phyloP scores from a whole-genome alignment of 331 rosid species.

The Quercus tomentella region DNA sequence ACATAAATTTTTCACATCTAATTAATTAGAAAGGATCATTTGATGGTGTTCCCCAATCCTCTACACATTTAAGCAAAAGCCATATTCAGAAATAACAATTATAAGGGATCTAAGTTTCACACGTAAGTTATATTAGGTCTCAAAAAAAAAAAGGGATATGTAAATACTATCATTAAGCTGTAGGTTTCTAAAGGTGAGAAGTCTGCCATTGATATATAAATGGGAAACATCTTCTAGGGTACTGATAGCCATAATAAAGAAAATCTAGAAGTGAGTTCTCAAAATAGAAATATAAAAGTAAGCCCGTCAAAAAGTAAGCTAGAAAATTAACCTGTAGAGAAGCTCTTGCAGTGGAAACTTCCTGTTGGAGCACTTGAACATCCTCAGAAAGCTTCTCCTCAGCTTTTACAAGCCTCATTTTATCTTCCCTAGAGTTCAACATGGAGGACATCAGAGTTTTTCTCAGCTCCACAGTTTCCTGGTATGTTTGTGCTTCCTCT shows the following conservation, averaged over 20 bases:
- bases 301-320: not conserved
- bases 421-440: slow-evolving; percentile 64
- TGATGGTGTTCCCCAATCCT: not conserved
- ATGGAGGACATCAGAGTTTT: slow-evolving; percentile 53
- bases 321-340: slow-evolving; percentile 61
- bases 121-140: slow-evolving; percentile 4
- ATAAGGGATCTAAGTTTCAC: not conserved
- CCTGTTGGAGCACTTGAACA: slow-evolving; percentile 54
- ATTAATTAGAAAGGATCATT: not conserved
- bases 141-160: not conserved
- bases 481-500: slow-evolving; percentile 59
- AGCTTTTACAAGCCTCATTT: slow-evolving; percentile 47
- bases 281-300: not conserved
- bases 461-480: slow-evolving; percentile 50
- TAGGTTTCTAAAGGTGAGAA: slow-evolving; percentile 10
- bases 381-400: slow-evolving; percentile 69
- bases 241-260: not conserved
- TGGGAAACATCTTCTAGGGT: not conserved
- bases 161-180: slow-evolving; percentile 37
- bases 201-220: not conserved
- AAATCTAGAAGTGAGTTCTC: not conserved
- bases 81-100: not conserved
- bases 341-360: slow-evolving; percentile 62
- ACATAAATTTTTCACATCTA: not conserved
- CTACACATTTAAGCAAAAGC: not conserved